These are phyloP conservation scores for Penicillium rolfsii DNA, from an alignment of 2,329 filamentous ascomycete species.

Conservation along the genomic window DNA sequence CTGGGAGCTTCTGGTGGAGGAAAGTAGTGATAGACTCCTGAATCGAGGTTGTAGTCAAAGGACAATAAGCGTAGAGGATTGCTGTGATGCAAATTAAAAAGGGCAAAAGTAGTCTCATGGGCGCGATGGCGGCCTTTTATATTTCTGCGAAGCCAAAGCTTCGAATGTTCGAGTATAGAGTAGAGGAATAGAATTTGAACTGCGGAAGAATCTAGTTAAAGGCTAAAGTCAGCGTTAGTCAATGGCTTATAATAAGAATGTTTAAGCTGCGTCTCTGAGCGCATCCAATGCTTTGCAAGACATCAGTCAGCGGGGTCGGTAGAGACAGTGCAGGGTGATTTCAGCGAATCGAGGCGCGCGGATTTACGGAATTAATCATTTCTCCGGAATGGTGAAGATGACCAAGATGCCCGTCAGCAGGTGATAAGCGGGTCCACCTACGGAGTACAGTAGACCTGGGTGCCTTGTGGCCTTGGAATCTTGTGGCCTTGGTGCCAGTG, in stretches of 20 bases:
- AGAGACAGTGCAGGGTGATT: background rate
- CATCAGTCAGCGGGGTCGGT: constrained; percentile 29
- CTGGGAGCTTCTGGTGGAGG: constrained; percentile 24
- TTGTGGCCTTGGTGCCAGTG: background rate
- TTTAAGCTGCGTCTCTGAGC: background rate
- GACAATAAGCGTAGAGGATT: constrained; percentile 34
- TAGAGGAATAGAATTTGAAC: constrained; percentile 21
- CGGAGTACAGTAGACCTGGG: background rate
- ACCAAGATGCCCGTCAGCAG: constrained; percentile 36
- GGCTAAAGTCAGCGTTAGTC: constrained; percentile 34
- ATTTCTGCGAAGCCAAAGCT: constrained; percentile 7
- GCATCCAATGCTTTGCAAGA: constrained; percentile 27
- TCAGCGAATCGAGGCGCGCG: constrained; percentile 7
- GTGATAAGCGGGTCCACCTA: constrained; percentile 11
- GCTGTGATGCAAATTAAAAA: constrained; percentile 44
- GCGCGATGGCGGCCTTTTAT: constrained; percentile 36
- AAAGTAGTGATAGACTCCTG: constrained; percentile 25
- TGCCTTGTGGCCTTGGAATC: background rate
- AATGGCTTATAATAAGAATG: constrained; percentile 22
- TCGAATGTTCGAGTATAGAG: constrained; percentile 25
- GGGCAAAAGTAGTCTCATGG: constrained; percentile 43
- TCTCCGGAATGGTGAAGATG: background rate
- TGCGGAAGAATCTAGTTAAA: background rate
- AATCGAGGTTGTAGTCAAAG: constrained; percentile 14
- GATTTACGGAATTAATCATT: background rate